Conservation (phyloP, 2,329 filamentous ascomycete genomes). For the Colletotrichum cordylinicola region DNA sequence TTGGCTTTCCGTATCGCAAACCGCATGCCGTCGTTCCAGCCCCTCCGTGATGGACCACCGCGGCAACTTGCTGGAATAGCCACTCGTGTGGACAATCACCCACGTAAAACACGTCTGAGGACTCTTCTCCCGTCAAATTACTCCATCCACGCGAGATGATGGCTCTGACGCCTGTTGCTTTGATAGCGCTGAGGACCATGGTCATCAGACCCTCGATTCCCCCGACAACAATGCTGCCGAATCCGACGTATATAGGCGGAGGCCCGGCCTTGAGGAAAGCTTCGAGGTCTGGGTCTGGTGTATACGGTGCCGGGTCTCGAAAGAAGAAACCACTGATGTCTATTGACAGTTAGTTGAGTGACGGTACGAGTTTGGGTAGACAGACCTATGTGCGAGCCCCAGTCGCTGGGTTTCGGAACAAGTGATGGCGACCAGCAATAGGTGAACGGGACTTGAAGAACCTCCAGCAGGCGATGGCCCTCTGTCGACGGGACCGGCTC, state of each 20-base stretch:
- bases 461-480: constrained; percentile 73
- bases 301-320: constrained; percentile 60
- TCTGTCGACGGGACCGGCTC: constrained; percentile 74
- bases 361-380: constrained; percentile 35
- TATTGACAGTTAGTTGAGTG: neutral
- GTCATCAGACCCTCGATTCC: constrained; percentile 1
- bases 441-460: constrained; percentile 73
- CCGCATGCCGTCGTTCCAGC: constrained; percentile 18
- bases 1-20: constrained; percentile 11
- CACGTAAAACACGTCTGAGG: constrained; percentile 7
- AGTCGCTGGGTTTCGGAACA: constrained; percentile 70
- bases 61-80: constrained; percentile 19
- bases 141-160: constrained; percentile 20
- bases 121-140: constrained; percentile 3
- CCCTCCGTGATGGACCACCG: constrained; percentile 18
- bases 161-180: constrained; percentile 5
- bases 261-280: constrained; percentile 63
- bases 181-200: constrained; percentile 15
- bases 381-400: constrained; percentile 64
- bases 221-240: constrained; percentile 9
- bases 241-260: constrained; percentile 35
- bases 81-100: constrained; percentile 21
- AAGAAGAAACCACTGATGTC: constrained; percentile 70
- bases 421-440: constrained; percentile 79
- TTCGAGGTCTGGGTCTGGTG: constrained; percentile 57